Evolutionary conservation across 1,139 yeast genomes (phyloP).

Genomic region (Trichomonascaceae sp.): DNA sequence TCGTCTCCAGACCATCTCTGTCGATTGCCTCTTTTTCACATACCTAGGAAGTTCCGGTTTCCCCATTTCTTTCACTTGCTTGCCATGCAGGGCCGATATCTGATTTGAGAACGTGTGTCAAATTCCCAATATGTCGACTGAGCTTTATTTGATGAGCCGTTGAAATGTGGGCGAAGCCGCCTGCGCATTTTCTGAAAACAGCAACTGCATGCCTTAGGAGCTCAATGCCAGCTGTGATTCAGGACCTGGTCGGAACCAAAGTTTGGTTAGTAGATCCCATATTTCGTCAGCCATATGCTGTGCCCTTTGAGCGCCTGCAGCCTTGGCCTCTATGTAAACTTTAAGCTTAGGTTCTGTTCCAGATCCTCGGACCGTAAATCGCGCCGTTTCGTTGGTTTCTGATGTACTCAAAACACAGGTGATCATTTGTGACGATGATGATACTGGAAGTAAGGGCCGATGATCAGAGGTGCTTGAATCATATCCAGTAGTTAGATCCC

Average conservation of each 20-base stretch:
- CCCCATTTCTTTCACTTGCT: constrained; percentile 1
- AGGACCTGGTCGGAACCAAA: constrained; percentile 6
- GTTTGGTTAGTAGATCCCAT: constrained; percentile 50
- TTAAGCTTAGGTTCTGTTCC: constrained; percentile 96
- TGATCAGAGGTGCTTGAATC: constrained; percentile 61
- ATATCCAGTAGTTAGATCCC: constrained; percentile 79
- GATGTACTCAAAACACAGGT: constrained; percentile 44
- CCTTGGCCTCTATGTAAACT: constrained; percentile 78
- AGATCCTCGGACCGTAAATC: constrained; percentile 87
- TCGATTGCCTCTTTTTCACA: not conserved
- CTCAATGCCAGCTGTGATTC: not conserved
- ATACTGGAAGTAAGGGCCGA: constrained; percentile 62
- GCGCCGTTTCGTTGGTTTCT: constrained; percentile 26
- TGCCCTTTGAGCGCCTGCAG: constrained; percentile 44
- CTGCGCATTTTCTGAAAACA: not conserved
- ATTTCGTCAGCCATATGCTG: constrained; percentile 48
- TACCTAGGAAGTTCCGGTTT: constrained; percentile 11
- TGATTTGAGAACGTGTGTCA: not conserved
- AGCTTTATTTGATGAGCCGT: not conserved
- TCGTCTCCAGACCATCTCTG: too few species aligned
- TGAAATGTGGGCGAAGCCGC: not conserved
- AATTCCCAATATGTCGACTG: not conserved
- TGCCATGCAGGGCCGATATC: not conserved
- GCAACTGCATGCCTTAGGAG: not conserved
- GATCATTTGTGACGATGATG: constrained; percentile 76